These are phyloP conservation scores for Diaporthe aspalathi DNA, from an alignment of 2,329 filamentous ascomycete genomes.

Conservation along the genomic window DNA sequence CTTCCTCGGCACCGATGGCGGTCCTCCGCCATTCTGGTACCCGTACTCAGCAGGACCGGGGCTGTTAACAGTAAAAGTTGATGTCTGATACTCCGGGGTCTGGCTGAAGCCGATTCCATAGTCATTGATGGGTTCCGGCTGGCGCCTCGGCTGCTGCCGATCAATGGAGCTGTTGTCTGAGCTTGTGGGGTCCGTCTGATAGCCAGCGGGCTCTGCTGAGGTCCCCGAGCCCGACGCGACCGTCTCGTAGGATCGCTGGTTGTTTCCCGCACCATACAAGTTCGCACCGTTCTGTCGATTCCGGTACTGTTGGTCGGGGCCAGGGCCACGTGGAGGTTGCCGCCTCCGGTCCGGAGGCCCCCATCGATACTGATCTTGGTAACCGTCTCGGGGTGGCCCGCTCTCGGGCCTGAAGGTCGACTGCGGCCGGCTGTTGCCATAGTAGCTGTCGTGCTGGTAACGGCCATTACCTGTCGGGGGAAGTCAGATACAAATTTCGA, in stretches of 20 bases:
- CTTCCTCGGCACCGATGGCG: conserved; percentile 50
- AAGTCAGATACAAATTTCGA: conserved; percentile 38
- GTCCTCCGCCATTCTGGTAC: conserved; percentile 40
- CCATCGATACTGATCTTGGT: conserved; percentile 43
- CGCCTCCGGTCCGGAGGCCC: conserved; percentile 44
- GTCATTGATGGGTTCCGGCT: conserved; percentile 65
- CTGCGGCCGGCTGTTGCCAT: conserved; percentile 48
- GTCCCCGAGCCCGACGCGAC: conserved; percentile 81
- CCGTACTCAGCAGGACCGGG: conserved; percentile 42
- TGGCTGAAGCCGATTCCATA: conserved; percentile 73
- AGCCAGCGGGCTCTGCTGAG: conserved; percentile 78
- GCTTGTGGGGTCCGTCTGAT: conserved; percentile 85
- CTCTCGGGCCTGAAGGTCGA: conserved; percentile 37
- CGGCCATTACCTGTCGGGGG: conserved; percentile 53
- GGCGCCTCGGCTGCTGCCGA: conserved; percentile 69
- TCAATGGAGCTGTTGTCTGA: conserved; percentile 95
- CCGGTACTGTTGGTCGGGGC: conserved; percentile 55
- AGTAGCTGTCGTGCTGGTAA: conserved; percentile 64
- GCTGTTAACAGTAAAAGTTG: conserved; percentile 51
- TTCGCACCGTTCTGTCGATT: conserved; percentile 56
- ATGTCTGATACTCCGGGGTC: conserved; percentile 55
- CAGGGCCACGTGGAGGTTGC: conserved; percentile 48
- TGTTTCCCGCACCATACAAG: conserved; percentile 67
- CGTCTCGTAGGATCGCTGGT: conserved; percentile 88
- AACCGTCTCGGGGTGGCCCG: conserved; percentile 49